Percentiles rank a stretch among this genome's conserved stretches.
Conservation (phyloP, 1,139 yeast genomes). For the Yamadazyma kanchanaburiensis region DNA sequence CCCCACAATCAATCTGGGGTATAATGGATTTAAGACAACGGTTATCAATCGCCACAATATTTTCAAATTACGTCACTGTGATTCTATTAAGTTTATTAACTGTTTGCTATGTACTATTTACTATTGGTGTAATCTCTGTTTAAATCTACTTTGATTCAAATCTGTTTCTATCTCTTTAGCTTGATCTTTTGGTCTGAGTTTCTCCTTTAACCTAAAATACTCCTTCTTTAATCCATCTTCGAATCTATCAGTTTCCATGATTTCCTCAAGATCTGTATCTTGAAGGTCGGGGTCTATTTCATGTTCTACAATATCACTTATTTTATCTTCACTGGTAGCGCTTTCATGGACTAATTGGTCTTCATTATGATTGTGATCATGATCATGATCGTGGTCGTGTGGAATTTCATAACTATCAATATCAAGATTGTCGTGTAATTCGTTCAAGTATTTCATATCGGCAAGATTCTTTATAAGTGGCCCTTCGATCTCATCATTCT, state of each 20-base stretch:
- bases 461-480: conserved; percentile 52
- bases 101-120: no score
- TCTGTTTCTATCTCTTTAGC: conserved; percentile 6
- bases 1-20: no score
- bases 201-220: conserved; percentile 11
- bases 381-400: conserved; percentile 20
- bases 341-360: no score
- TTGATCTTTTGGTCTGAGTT: conserved; percentile 4
- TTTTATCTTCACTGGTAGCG: no score
- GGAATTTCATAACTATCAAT: conserved; percentile 15
- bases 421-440: conserved; percentile 39
- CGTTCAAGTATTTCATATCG: conserved; percentile 55
- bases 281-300: conserved; percentile 28
- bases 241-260: conserved; percentile 9
- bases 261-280: conserved; percentile 17
- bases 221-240: conserved; percentile 11
- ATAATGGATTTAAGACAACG: no score
- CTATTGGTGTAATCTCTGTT: conserved; percentile 9
- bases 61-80: no score
- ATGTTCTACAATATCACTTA: conserved; percentile 33
- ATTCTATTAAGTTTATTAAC: no score
- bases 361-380: conserved; percentile 36
- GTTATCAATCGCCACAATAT: no score
- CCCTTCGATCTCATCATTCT: conserved; percentile 54
- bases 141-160: conserved; percentile 12